These are phyloP conservation scores for Microsporum audouinii DNA, from an alignment of 2,329 filamentous ascomycete species.

Conservation along the genomic window DNA sequence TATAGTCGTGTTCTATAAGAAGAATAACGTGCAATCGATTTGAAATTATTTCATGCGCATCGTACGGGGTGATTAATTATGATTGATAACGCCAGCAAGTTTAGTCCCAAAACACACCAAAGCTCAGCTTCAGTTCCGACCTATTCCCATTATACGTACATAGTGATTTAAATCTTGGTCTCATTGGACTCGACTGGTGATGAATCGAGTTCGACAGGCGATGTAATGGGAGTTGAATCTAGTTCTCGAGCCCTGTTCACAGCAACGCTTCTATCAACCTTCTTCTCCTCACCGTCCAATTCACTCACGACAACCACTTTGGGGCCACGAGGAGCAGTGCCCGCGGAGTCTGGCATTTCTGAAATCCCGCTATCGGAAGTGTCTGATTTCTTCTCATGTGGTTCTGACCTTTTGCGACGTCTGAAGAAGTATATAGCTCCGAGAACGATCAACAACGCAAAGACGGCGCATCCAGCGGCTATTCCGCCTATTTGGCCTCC, in stretches of 20 bases:
- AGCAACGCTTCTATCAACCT: not conserved
- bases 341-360: slow-evolving; percentile 5
- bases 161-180: not conserved
- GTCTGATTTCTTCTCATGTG: not conserved
- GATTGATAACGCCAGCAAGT: not conserved
- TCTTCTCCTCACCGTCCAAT: not conserved
- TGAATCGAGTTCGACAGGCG: not conserved
- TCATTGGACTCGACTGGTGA: not conserved
- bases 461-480: slow-evolving; percentile 67
- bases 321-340: not conserved
- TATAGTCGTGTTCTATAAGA: not conserved
- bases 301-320: not conserved
- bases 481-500: slow-evolving; percentile 68
- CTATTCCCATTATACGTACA: not conserved
- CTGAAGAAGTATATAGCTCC: slow-evolving; percentile 47
- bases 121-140: not conserved
- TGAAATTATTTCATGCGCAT: not conserved
- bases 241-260: slow-evolving; percentile 1
- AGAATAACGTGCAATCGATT: not conserved
- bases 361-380: not conserved
- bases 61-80: not conserved
- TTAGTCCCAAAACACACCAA: not conserved
- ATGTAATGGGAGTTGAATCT: slow-evolving; percentile 1
- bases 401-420: not conserved
- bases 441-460: slow-evolving; percentile 56